Base-by-base conservation (phyloP, 1,284 basidiomycete species). In the Ustilago crameri region DNA sequence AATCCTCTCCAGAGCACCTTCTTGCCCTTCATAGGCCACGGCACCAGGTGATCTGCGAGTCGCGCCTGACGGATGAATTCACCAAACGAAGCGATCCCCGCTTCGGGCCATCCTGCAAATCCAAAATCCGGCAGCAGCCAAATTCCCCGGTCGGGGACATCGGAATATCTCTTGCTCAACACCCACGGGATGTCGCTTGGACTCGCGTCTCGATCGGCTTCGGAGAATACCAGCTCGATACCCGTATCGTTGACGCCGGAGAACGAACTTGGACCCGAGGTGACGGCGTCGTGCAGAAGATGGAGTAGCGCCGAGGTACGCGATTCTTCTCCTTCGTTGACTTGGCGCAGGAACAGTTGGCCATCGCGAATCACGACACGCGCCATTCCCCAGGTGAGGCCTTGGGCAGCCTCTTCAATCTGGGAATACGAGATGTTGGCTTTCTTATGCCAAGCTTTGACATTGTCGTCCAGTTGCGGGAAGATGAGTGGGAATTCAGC, bases 121-220 rank as follows among this genome's bases (percentile, higher is more conserved):
- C 74, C 74, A 46, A 78, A 78, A 40, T 78, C 76, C 0, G 76
- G 76, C 5, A 68, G 15, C 27, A 74, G 32, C 72, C 72, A 74
- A 12, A 55, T 70, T 0, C 72, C 67, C 20, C 51, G 65, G 18
- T 35, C 14, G 9, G 41, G 30, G 9, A n/a, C 18, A 15, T 74
- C 67, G 10, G 53, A 49, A 5, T 53, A 26, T 9, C 59, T 46
- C 34, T 76, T 76, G 47, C 37, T 45, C 3, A 76, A 42, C 9
- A 62, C 67, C 74, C 74, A 76, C 0, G 55, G 45, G 8, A 56
- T 67, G 9, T 59, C 54, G 38, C 40, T 43, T 34, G 60, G 40
- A 7, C 52, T 52, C 5, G 67, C 74, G 14, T 74, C 71, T 37
- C 65, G 66, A 38, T 76, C 74, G 1, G 74, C 74, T n/a, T 65